Evolutionary conservation across 352 stramenopile genomes (phyloP), one percentile per base, ranked within the genome.

Genomic region (Phytopythium litorale): DNA sequence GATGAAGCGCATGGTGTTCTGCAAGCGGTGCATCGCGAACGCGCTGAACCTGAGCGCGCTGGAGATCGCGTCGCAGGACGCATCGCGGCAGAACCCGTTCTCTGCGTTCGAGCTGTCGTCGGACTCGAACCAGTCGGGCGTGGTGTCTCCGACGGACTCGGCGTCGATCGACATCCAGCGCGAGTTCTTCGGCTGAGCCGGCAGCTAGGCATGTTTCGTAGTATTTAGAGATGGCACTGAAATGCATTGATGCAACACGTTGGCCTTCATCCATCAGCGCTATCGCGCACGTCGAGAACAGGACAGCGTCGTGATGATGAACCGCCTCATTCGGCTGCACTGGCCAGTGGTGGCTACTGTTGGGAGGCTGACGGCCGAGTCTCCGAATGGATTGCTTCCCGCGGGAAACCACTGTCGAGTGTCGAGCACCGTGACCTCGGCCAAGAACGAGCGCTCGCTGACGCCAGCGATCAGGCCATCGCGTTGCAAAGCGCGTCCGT

Each of bases 151-250:
- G 9, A 75, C 71, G 2, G 71, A 70, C 37, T 78, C 71, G 49
- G 70, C 63, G 15, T 62, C 73, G 6, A 65, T 69, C 11, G 65
- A 75, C 59, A 71, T 65, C n/a, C 56, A 66, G 40, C 69, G 68
- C 61, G 71, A 78, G 50, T 78, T 78, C 28, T 78, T 78, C 25
- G 67, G 71, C 32, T 76, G 28, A 35, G 3, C 7, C 9, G 8
- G 12, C 38, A 45, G 6, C 12, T 0, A 0, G 4, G 28, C 28
- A 32, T 32, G 28, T 40, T 40, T 40, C 35, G 35, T 40, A 40
- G 38, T 45, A 45, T 45, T 45, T 45, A 45, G 38, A 45, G 13
- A 45, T n/a, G 12, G 38, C 16, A n/a, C 12, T n/a, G 38, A 8
- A 45, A 9, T 7, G 2, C 38, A 45, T n/a, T 18, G 38, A 15